Percentiles rank a stretch among this genome's conserved stretches.
Evolutionary conservation across 148 eudicot genomes (phyloP).

Genomic region (Chenopodium quinoa): DNA sequence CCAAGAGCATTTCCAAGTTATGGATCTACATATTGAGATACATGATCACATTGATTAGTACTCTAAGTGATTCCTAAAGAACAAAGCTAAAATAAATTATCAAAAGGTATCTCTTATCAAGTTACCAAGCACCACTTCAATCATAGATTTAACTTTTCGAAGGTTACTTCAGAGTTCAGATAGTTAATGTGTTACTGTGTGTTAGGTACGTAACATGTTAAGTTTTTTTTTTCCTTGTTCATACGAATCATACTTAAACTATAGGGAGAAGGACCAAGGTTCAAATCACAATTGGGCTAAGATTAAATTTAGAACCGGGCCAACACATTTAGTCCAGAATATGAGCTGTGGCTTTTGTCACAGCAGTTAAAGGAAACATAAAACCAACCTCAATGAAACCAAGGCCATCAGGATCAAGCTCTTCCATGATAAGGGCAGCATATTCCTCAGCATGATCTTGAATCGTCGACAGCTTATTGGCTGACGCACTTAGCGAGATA

Average conservation of each 20-base stretch:
- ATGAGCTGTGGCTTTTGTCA: neutral
- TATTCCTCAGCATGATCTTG: slow-evolving; percentile 48
- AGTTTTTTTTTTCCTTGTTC: too few species aligned
- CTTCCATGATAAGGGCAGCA: slow-evolving; percentile 58
- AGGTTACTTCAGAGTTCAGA: too few species aligned
- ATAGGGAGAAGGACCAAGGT: neutral
- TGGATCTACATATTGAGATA: slow-evolving; percentile 31
- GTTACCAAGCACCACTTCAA: neutral
- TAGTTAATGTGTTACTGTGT: too few species aligned
- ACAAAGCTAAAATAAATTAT: neutral
- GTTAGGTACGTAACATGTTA: too few species aligned
- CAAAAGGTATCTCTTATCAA: neutral
- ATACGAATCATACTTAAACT: too few species aligned
- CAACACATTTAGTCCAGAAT: too few species aligned
- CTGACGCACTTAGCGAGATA: slow-evolving; percentile 42
- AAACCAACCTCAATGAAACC: slow-evolving; percentile 44
- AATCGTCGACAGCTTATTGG: slow-evolving; percentile 41
- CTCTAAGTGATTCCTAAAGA: neutral
- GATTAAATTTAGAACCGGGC: too few species aligned
- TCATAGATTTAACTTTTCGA: too few species aligned
- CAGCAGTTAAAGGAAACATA: neutral
- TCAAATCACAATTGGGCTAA: too few species aligned
- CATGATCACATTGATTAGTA: neutral
- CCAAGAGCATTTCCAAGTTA: slow-evolving; percentile 51
- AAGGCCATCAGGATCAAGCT: slow-evolving; percentile 46